A percentile compares a stretch with the other conserved stretches of the same genome.
phyloP scores from a whole-genome alignment of 805 yeast species.

The Kurtzmaniella fragi region DNA sequence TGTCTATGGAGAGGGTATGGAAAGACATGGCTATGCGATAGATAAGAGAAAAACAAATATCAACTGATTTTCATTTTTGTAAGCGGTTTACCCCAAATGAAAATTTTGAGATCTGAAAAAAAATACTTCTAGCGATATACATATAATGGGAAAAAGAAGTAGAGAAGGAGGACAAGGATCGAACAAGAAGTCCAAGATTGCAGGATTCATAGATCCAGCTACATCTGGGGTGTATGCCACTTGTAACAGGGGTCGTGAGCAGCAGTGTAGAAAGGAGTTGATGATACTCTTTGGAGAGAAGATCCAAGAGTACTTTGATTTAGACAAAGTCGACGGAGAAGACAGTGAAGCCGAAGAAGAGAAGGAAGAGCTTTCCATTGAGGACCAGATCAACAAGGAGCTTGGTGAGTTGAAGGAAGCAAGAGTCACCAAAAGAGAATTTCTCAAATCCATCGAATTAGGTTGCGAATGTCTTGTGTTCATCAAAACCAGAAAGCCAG shows the following conservation, averaged over 20 bases:
- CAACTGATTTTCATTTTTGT: no score
- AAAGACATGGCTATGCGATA: neutral
- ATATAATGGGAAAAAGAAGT: slow-evolving; percentile 26
- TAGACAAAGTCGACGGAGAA: slow-evolving; percentile 13
- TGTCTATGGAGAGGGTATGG: slow-evolving; percentile 10
- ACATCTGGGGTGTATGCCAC: slow-evolving; percentile 88
- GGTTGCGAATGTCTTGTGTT: slow-evolving; percentile 84
- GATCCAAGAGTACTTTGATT: slow-evolving; percentile 28
- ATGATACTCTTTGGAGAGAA: slow-evolving; percentile 46
- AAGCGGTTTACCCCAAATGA: no score
- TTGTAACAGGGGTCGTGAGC: slow-evolving; percentile 77
- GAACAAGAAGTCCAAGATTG: slow-evolving; percentile 39
- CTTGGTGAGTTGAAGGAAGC: slow-evolving; percentile 53
- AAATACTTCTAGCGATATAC: no score
- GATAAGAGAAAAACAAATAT: neutral
- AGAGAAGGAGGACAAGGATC: slow-evolving; percentile 16
- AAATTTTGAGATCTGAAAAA: no score
- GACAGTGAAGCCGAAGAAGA: slow-evolving; percentile 28
- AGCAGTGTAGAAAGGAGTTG: slow-evolving; percentile 71
- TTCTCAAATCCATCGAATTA: slow-evolving; percentile 55
- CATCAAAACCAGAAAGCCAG: slow-evolving; percentile 72
- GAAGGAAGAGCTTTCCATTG: slow-evolving; percentile 49
- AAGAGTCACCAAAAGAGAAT: slow-evolving; percentile 36
- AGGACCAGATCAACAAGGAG: slow-evolving; percentile 71
- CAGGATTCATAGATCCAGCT: slow-evolving; percentile 69